phyloP scores from a whole-genome alignment of 1,139 yeast genomes.

The Taphrina confusa region DNA sequence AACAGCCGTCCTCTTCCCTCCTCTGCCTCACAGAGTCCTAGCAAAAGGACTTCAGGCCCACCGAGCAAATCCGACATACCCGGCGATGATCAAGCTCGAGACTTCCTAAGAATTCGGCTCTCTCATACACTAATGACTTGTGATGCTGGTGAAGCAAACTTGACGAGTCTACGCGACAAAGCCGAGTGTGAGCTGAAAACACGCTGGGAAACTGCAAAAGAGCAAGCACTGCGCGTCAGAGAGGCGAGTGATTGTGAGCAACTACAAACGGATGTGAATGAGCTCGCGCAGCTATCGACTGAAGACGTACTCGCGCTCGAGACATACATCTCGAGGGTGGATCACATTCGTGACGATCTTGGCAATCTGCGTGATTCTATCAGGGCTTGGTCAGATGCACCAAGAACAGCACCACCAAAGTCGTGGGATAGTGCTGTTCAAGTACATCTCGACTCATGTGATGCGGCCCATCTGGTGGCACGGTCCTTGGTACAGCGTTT shows the following conservation, averaged over 20 bases:
- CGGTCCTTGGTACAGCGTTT: not conserved
- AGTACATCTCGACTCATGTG: not conserved
- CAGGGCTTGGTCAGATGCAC: not conserved
- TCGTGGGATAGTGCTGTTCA: not conserved
- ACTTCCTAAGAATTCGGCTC: not conserved
- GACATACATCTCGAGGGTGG: slow-evolving; percentile 1
- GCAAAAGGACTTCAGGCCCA: not conserved
- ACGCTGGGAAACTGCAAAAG: not conserved
- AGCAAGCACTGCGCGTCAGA: not conserved
- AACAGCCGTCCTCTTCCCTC: not conserved
- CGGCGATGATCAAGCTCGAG: not conserved
- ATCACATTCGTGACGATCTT: not conserved
- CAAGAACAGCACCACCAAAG: not conserved
- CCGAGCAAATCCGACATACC: not conserved
- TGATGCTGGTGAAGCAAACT: not conserved
- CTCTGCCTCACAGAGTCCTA: not conserved
- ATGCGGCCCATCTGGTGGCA: not conserved
- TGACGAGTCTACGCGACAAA: not conserved
- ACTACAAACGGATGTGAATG: not conserved
- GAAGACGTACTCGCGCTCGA: slow-evolving; percentile 7
- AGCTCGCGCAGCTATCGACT: not conserved
- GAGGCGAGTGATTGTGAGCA: not conserved
- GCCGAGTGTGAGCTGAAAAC: not conserved
- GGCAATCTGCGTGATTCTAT: not conserved
- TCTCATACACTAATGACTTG: slow-evolving; percentile 7